Evolutionary conservation across 306 rosid genomes (phyloP).

Genomic region (Vachellia pachyceras): DNA sequence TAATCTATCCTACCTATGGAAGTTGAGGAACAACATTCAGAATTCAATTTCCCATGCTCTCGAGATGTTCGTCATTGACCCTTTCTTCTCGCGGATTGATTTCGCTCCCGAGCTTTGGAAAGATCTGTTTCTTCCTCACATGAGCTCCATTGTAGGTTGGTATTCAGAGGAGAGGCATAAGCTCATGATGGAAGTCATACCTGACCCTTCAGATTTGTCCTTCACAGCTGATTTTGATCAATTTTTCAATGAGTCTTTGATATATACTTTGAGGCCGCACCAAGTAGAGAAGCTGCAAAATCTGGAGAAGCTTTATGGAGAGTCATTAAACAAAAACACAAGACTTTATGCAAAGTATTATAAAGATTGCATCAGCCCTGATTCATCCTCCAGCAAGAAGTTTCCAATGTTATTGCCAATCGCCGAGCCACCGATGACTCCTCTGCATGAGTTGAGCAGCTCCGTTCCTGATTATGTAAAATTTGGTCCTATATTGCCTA

Average conservation of each 20-base stretch:
- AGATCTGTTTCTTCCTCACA: constrained; percentile 78
- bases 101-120: constrained; percentile 96
- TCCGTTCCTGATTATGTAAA: constrained; percentile 88
- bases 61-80: constrained; percentile 88
- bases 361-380: constrained; percentile 70
- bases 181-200: constrained; percentile 81
- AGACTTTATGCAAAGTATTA: constrained; percentile 80
- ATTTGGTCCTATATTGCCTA: constrained; percentile 95
- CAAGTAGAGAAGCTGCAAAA: constrained; percentile 72
- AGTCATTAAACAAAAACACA: constrained; percentile 78
- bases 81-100: constrained; percentile 82
- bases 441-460: constrained; percentile 84
- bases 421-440: constrained; percentile 97
- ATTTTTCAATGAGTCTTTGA: constrained; percentile 78
- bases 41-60: constrained; percentile 65
- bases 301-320: constrained; percentile 85
- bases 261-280: constrained; percentile 74
- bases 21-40: constrained; percentile 64
- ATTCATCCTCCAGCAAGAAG: constrained; percentile 68
- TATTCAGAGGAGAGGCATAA: constrained; percentile 87
- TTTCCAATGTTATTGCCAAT: constrained; percentile 81
- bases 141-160: constrained; percentile 92
- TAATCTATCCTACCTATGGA: constrained; percentile 79
- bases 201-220: constrained; percentile 77
- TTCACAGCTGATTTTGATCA: constrained; percentile 78